These are phyloP conservation scores for Penicillium sp. DNA, from an alignment of 2,329 filamentous ascomycete genomes.

Conservation along the genomic window DNA sequence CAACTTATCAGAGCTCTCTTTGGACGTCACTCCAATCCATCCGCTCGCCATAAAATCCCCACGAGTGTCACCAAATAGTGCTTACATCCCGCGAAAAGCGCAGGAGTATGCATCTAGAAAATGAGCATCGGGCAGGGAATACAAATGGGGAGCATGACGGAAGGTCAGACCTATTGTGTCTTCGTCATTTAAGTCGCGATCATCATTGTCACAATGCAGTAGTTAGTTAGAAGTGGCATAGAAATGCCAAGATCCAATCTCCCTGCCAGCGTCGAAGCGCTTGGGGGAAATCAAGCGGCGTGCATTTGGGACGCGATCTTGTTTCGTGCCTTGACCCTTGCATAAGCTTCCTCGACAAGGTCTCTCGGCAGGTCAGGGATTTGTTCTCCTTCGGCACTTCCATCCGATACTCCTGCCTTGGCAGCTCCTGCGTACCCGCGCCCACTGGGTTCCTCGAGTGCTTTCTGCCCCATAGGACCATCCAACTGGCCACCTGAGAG, in stretches of 20 bases:
- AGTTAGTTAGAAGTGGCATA: neutral
- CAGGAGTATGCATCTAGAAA: conserved; percentile 33
- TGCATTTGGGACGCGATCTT: conserved; percentile 16
- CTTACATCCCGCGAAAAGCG: conserved; percentile 28
- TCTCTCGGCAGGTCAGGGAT: conserved; percentile 44
- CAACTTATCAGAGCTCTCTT: conserved; percentile 45
- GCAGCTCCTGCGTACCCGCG: conserved; percentile 2
- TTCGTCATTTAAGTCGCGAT: conserved; percentile 35
- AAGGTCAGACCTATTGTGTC: conserved; percentile 26
- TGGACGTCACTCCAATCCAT: conserved; percentile 32
- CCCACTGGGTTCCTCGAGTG: conserved; percentile 2
- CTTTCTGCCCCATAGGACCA: conserved; percentile 10
- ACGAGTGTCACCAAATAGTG: conserved; percentile 14
- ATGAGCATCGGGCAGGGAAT: neutral
- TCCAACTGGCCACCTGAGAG: conserved; percentile 37
- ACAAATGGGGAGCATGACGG: conserved; percentile 10
- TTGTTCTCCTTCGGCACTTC: conserved; percentile 30
- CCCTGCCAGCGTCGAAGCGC: neutral
- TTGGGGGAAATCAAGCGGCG: neutral
- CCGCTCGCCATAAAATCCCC: conserved; percentile 1
- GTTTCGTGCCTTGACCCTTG: conserved; percentile 36
- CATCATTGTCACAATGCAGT: neutral
- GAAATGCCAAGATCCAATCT: neutral
- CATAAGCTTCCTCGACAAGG: conserved; percentile 43
- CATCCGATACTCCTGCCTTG: conserved; percentile 9